A percentile compares a stretch with the other conserved stretches of the same genome.
Conservation (phyloP, 805 yeast species). For the Metschnikowia arizonensis region DNA sequence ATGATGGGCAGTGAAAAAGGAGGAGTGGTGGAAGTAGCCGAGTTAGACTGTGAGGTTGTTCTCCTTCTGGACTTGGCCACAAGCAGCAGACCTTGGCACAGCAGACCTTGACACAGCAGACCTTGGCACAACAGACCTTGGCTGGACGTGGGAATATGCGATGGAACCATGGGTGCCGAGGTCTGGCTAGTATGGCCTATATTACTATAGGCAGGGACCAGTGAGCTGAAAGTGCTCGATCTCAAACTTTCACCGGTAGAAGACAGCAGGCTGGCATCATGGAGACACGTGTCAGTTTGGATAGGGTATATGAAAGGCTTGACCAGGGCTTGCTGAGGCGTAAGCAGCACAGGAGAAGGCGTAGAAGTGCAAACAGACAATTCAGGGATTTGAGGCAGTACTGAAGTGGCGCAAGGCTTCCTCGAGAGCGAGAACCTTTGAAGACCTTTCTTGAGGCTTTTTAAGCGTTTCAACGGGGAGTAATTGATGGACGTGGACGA, state of each 20-base stretch:
- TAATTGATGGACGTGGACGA: constrained; percentile 13
- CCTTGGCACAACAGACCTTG: constrained; percentile 10
- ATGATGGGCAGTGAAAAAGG: constrained; percentile 37
- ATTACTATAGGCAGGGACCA: constrained; percentile 2
- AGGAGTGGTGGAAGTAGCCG: constrained; percentile 23
- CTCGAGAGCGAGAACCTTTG: constrained; percentile 32
- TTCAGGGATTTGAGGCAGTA: constrained; percentile 2
- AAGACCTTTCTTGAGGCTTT: constrained; percentile 36
- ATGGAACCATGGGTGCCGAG: constrained; percentile 8
- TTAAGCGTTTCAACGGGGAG: constrained; percentile 35
- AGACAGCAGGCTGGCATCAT: constrained; percentile 15
- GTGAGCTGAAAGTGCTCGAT: constrained; percentile 15
- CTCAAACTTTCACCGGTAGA: constrained; percentile 14
- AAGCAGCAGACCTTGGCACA: constrained; percentile 11
- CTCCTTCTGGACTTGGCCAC: constrained; percentile 17
- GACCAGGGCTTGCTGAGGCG: neutral
- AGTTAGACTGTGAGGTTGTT: constrained; percentile 23
- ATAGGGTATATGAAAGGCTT: constrained; percentile 6
- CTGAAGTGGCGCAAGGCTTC: constrained; percentile 8
- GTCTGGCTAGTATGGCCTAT: constrained; percentile 2
- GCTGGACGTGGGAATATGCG: constrained; percentile 15
- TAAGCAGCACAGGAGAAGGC: constrained; percentile 1
- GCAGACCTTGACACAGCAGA: constrained; percentile 6
- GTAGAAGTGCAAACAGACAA: constrained; percentile 5
- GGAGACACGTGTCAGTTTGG: constrained; percentile 10